phyloP scores from a whole-genome alignment of 768 basidiomycete genomes.

The Podaxis rugospora region DNA sequence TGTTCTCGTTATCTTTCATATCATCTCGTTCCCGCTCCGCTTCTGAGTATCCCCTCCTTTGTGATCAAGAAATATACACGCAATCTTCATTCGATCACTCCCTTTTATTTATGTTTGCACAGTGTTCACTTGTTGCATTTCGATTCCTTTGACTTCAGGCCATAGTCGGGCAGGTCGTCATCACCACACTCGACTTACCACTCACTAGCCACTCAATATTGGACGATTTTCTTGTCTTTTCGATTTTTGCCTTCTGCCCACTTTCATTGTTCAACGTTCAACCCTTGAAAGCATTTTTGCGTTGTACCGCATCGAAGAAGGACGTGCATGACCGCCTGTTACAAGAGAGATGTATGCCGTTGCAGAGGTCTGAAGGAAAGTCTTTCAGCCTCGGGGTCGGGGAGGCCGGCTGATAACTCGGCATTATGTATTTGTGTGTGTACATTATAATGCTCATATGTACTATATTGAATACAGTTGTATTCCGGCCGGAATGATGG shows the following conservation, averaged over 20 bases:
- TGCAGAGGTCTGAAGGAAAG: not conserved
- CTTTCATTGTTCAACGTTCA: not conserved
- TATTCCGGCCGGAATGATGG: too few species aligned
- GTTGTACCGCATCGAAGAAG: not conserved
- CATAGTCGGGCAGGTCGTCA: not conserved
- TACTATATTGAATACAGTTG: not conserved
- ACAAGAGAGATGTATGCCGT: not conserved
- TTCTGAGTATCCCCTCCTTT: not conserved
- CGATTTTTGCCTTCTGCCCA: not conserved
- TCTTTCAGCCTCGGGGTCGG: not conserved
- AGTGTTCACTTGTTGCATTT: not conserved
- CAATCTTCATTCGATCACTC: not conserved
- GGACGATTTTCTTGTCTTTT: not conserved
- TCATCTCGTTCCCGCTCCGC: not conserved
- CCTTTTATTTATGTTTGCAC: not conserved
- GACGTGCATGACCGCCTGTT: not conserved
- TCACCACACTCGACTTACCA: not conserved
- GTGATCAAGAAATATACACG: not conserved
- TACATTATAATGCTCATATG: not conserved
- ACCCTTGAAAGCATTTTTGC: not conserved
- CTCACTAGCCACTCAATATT: not conserved
- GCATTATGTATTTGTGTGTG: not conserved
- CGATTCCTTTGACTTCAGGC: not conserved
- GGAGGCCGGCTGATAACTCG: not conserved
- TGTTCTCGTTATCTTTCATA: not conserved